Conservation (phyloP, 2,329 filamentous ascomycete species). For the Aureobasidium sp. region DNA sequence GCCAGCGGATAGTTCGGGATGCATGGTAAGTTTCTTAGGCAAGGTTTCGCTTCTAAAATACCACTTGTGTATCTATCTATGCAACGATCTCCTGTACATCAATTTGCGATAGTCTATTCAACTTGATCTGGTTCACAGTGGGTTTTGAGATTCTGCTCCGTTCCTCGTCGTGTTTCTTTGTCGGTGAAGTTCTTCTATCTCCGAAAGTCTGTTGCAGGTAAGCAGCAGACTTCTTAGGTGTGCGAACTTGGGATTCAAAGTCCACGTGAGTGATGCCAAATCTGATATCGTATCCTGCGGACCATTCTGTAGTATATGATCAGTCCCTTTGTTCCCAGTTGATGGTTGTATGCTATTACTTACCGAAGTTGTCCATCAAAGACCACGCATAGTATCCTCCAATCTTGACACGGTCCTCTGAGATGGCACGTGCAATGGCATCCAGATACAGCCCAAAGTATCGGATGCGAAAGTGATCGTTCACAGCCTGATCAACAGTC, state of each 20-base stretch:
- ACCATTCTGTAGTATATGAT: neutral
- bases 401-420: neutral
- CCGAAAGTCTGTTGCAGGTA: neutral
- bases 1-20: too few relatives aligned
- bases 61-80: too few relatives aligned
- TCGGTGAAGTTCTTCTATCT: neutral
- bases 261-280: neutral
- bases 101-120: too few relatives aligned
- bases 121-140: too few relatives aligned
- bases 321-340: neutral
- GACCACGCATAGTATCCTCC: conserved; percentile 3
- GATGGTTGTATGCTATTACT: neutral
- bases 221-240: neutral
- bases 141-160: too few relatives aligned
- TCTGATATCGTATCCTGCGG: neutral
- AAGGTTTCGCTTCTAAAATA: too few relatives aligned
- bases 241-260: neutral
- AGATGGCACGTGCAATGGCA: neutral
- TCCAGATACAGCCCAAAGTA: neutral
- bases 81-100: too few relatives aligned
- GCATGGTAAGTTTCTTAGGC: too few relatives aligned
- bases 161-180: too few relatives aligned
- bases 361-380: conserved; percentile 3
- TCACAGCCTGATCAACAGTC: neutral
- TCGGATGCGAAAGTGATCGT: neutral